Evolutionary conservation across 208 protist genomes (phyloP).

Genomic region (Leishmania turanica): DNA sequence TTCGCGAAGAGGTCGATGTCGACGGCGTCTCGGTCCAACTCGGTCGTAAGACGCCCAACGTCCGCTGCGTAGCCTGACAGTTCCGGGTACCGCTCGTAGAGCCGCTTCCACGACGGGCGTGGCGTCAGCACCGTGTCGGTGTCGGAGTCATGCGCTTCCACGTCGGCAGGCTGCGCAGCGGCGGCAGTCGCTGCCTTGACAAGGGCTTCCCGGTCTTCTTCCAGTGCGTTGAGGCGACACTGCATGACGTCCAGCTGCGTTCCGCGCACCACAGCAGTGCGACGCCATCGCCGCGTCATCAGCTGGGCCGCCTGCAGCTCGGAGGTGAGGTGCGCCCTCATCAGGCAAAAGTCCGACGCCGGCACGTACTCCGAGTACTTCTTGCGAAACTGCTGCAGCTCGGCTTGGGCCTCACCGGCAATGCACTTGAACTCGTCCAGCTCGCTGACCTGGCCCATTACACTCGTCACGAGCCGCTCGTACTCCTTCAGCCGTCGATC

Average conservation of each 20-base stretch:
- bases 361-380: constrained; percentile 75
- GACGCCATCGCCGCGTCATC: constrained; percentile 60
- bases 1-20: neutral
- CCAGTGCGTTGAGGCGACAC: constrained; percentile 46
- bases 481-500: constrained; percentile 71
- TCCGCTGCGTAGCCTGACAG: constrained; percentile 37
- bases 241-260: constrained; percentile 83
- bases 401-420: constrained; percentile 72
- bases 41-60: constrained; percentile 21
- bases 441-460: constrained; percentile 63
- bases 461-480: constrained; percentile 45
- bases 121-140: constrained; percentile 56
- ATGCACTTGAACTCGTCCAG: constrained; percentile 81
- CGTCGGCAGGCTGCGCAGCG: neutral
- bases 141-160: neutral
- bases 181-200: constrained; percentile 6
- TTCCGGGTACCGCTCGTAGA: constrained; percentile 46
- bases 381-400: constrained; percentile 70
- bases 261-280: constrained; percentile 72
- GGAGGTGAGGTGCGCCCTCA: constrained; percentile 67
- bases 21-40: constrained; percentile 6
- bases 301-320: constrained; percentile 60
- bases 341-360: constrained; percentile 59
- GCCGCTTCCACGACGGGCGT: constrained; percentile 62
- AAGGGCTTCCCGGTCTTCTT: constrained; percentile 43